Base-by-base conservation (phyloP, 306 rosid genomes). In the Quercus dentata region DNA sequence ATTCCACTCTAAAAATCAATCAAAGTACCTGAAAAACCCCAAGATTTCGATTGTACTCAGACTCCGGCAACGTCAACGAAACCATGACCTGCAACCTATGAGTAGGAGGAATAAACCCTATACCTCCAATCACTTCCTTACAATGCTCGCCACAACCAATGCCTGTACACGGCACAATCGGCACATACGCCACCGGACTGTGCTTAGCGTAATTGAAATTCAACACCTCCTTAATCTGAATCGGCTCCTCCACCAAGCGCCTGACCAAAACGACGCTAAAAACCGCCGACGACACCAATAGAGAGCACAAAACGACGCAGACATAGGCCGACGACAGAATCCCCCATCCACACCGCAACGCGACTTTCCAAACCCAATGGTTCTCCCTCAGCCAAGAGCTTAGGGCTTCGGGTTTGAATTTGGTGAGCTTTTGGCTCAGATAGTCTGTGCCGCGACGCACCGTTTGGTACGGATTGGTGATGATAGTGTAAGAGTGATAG, bases 21-120 rank as follows among this genome's bases (percentile, higher is more conserved):
- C 19, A 56, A 79, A 41, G 70, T 83, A 88, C 97, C 97, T 89
- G 98, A 81, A 94, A 94, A 38, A 91, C 49, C 75, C 97, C 98
- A 20, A 94, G 94, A 79, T 89, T 91, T 87, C 84, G 84, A 87
- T 94, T 92, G 77, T 90, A 92, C 79, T 87, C 91, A 0, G 98
- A 94, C 85, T 91, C 97, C 1, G 95, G 97, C 86, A 91, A 74
- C 31, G 80, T 69, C 30, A 92, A 71, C 19, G 81, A 84, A 75
- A 92, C 86, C 62, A 59, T 79, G 67, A 63, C 85, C 69, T 81
- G 85, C 81, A 89, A 82, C 74, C 85, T 85, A 55, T 89, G 94
- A 69, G 69, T 83, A 63, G 74, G 73, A 67, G 94, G 92, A 64
- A 89, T 80, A 78, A 69, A 85, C 77, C 92, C 56, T 52, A 85